These are phyloP conservation scores for Arthrinium puccinioides DNA, from an alignment of 2,329 filamentous ascomycete species.

Conservation along the genomic window DNA sequence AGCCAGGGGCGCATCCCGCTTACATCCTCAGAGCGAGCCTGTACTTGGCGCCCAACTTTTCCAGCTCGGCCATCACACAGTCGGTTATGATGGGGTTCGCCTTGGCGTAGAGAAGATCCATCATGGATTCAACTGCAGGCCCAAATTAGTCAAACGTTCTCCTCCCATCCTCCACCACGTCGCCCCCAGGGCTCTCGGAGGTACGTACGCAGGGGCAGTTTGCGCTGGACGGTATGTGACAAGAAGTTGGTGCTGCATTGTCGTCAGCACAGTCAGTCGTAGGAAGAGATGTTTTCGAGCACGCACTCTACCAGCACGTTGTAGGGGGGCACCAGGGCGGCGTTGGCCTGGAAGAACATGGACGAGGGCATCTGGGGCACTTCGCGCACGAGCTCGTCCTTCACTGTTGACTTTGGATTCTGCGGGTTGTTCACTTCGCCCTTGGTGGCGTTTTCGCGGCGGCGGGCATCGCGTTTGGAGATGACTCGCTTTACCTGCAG, in stretches of 20 bases:
- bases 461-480: constrained; percentile 68
- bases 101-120: constrained; percentile 90
- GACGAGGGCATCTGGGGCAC: constrained; percentile 75
- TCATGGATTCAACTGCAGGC: constrained; percentile 45
- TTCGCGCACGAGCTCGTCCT: constrained; percentile 64
- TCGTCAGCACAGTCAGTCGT: constrained; percentile 28
- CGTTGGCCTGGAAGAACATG: constrained; percentile 68
- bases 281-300: neutral
- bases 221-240: constrained; percentile 82
- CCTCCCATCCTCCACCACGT: neutral
- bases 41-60: constrained; percentile 75
- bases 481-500: constrained; percentile 71
- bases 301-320: constrained; percentile 56
- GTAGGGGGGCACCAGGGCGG: constrained; percentile 75
- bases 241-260: constrained; percentile 68
- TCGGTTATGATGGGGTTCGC: constrained; percentile 82
- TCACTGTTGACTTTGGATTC: constrained; percentile 42
- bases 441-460: constrained; percentile 74
- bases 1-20: no score
- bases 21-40: constrained; percentile 74
- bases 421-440: constrained; percentile 44
- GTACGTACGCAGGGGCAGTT: constrained; percentile 65
- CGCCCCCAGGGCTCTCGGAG: constrained; percentile 24
- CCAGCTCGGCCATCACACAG: constrained; percentile 77
- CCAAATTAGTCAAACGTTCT: neutral